These are phyloP conservation scores for Zymoseptoria ardabiliae DNA, from an alignment of 2,329 filamentous ascomycete genomes.

Conservation along the genomic window DNA sequence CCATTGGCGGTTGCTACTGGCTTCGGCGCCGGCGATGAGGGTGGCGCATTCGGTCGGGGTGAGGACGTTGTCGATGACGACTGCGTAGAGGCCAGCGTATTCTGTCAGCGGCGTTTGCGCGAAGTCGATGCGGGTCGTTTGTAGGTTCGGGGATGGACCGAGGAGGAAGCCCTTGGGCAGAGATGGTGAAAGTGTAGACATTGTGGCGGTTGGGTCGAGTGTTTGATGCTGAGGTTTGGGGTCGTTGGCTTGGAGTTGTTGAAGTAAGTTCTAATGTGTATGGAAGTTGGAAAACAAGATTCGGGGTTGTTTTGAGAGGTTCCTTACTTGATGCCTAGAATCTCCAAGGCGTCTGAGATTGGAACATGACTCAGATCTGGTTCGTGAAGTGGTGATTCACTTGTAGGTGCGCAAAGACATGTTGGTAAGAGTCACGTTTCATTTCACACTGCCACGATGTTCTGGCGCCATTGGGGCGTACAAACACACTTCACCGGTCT, in stretches of 20 bases:
- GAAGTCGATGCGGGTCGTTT: conserved; percentile 49
- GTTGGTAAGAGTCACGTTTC: not conserved
- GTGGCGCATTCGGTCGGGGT: conserved; percentile 55
- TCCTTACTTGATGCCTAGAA: not conserved
- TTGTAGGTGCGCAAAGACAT: not conserved
- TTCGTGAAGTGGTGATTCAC: not conserved
- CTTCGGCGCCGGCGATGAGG: conserved; percentile 48
- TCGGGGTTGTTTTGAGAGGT: not conserved
- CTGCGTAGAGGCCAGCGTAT: conserved; percentile 50
- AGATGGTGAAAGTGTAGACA: not conserved
- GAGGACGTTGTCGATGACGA: conserved; percentile 58
- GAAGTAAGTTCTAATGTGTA: not conserved
- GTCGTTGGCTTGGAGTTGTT: not conserved
- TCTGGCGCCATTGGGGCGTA: not conserved
- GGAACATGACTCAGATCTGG: not conserved
- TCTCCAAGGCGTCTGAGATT: not conserved
- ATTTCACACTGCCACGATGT: not conserved
- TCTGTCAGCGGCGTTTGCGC: conserved; percentile 42
- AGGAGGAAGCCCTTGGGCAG: conserved; percentile 44
- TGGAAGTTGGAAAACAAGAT: not conserved
- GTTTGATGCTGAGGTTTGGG: not conserved
- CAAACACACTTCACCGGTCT: not conserved
- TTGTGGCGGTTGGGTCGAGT: not conserved
- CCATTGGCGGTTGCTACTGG: conserved; percentile 48
- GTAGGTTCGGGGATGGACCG: conserved; percentile 40